Conservation (phyloP, 2,329 filamentous ascomycete genomes). For the Aspergillus fumigatiaffinis region DNA sequence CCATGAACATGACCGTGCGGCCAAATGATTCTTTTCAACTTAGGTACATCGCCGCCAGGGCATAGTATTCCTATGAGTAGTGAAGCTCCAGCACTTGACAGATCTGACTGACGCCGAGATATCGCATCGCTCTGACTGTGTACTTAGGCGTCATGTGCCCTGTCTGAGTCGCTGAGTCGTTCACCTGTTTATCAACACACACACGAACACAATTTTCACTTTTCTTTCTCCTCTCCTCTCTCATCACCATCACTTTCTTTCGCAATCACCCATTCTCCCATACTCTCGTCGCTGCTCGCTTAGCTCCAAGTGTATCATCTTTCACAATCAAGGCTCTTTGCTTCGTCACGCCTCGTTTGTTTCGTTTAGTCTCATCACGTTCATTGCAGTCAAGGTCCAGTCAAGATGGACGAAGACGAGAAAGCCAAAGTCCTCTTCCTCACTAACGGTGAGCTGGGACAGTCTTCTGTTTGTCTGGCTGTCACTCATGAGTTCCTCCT, state of each 20-base stretch:
- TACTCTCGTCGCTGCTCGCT: background rate
- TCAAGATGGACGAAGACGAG: constrained; percentile 7
- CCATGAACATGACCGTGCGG: background rate
- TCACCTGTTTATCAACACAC: background rate
- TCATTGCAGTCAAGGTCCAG: background rate
- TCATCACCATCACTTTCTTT: background rate
- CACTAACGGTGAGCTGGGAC: constrained; percentile 41
- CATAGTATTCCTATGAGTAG: background rate
- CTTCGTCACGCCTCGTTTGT: background rate
- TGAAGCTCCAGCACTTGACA: background rate
- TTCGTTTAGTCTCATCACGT: background rate
- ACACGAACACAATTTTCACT: background rate
- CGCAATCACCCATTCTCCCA: background rate
- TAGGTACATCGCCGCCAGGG: background rate
- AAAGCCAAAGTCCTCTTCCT: constrained; percentile 34
- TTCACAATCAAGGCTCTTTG: background rate
- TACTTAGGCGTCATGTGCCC: background rate
- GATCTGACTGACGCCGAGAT: background rate
- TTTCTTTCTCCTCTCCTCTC: background rate
- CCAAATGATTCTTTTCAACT: background rate
- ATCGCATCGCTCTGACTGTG: background rate
- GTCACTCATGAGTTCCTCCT: constrained; percentile 34
- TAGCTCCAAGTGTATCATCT: background rate
- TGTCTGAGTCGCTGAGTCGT: background rate
- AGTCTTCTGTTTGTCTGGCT: constrained; percentile 42